Conservation (phyloP, 805 yeast genomes). For the Pichia gijzeniarum region DNA sequence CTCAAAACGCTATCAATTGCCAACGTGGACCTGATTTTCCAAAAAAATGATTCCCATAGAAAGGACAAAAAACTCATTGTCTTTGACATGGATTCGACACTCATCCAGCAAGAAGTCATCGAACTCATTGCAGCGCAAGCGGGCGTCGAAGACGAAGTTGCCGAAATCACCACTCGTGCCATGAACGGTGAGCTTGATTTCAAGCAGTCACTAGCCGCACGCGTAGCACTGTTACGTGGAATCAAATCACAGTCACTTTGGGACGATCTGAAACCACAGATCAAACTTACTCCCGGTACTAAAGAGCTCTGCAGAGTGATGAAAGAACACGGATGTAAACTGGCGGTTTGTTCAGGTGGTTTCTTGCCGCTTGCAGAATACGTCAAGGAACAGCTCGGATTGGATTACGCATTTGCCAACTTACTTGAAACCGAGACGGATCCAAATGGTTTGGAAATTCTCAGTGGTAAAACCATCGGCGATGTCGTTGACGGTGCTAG, state of each 20-base stretch:
- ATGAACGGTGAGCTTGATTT: slow-evolving; percentile 97
- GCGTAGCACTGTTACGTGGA: slow-evolving; percentile 80
- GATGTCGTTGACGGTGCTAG: slow-evolving; percentile 78
- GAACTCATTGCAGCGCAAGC: slow-evolving; percentile 94
- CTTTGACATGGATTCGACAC: slow-evolving; percentile 97
- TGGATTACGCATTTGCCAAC: slow-evolving; percentile 91
- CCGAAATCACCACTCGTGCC: slow-evolving; percentile 84
- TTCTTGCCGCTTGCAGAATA: slow-evolving; percentile 81
- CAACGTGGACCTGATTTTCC: slow-evolving; percentile 39
- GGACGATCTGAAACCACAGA: slow-evolving; percentile 65
- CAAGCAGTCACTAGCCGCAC: slow-evolving; percentile 64
- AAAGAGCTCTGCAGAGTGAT: slow-evolving; percentile 58
- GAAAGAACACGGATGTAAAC: slow-evolving; percentile 52
- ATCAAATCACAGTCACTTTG: slow-evolving; percentile 67
- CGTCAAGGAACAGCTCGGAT: slow-evolving; percentile 57
- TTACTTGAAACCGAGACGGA: slow-evolving; percentile 44
- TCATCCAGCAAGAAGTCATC: slow-evolving; percentile 93
- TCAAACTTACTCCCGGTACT: slow-evolving; percentile 83
- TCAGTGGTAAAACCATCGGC: slow-evolving; percentile 77
- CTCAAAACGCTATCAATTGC: slow-evolving; percentile 19
- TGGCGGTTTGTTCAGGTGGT: slow-evolving; percentile 94
- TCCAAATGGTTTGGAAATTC: slow-evolving; percentile 33
- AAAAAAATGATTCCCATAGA: slow-evolving; percentile 28
- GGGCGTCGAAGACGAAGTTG: slow-evolving; percentile 80
- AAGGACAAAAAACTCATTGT: slow-evolving; percentile 56